Conservation (phyloP, 768 basidiomycete species). For the Gautieria morchelliformis region DNA sequence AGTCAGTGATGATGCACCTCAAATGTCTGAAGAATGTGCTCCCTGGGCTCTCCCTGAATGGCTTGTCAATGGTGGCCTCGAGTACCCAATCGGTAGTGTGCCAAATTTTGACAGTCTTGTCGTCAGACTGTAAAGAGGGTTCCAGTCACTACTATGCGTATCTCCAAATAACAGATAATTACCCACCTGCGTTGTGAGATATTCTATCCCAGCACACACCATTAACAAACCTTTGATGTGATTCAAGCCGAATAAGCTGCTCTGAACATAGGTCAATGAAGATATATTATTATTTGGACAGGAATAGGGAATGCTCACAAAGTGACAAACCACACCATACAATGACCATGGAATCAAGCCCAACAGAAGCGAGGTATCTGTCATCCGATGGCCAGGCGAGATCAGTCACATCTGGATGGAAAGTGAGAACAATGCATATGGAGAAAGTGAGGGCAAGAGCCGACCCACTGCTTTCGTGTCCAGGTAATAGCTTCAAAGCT, state of each 20-base stretch:
- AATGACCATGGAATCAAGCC: constrained; percentile 81
- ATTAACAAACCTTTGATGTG: constrained; percentile 94
- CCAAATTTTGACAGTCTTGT: constrained; percentile 96
- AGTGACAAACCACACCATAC: constrained; percentile 93
- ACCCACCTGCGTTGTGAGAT: constrained; percentile 69
- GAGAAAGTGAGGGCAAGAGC: background rate
- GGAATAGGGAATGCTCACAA: constrained; percentile 35
- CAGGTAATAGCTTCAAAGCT: constrained; percentile 80
- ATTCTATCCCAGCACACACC: constrained; percentile 99
- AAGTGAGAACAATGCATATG: constrained; percentile 6
- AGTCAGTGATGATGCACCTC: constrained; percentile 40
- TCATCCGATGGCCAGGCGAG: constrained; percentile 94
- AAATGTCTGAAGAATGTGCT: constrained; percentile 90
- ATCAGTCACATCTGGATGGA: constrained; percentile 74
- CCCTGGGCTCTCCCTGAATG: constrained; percentile 88
- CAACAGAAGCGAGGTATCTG: constrained; percentile 86
- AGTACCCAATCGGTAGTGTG: constrained; percentile 85
- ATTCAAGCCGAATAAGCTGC: constrained; percentile 71
- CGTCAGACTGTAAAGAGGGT: constrained; percentile 60
- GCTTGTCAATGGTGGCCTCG: constrained; percentile 77
- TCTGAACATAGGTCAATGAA: constrained; percentile 36
- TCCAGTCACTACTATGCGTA: background rate
- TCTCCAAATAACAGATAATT: background rate
- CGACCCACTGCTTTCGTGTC: constrained; percentile 82
- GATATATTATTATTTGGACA: background rate